Percentiles rank a stretch among this genome's conserved stretches.
These are phyloP conservation scores for Monosporozyma aerobia DNA, from an alignment of 805 yeast species.

Conservation along the genomic window DNA sequence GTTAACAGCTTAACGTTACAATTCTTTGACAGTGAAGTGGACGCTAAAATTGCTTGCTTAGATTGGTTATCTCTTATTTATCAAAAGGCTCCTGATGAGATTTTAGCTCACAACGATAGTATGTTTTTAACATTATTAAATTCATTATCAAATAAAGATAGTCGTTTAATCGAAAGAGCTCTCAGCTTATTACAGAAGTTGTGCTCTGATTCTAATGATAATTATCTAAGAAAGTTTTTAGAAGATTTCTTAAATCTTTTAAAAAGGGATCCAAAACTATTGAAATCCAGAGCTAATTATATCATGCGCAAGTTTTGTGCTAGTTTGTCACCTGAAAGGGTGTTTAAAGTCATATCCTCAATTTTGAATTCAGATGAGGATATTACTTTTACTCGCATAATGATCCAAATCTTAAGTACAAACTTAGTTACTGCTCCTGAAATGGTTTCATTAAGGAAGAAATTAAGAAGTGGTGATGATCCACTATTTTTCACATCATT, in stretches of 20 bases:
- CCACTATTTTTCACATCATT: constrained; percentile 62
- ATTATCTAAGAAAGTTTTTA: constrained; percentile 67
- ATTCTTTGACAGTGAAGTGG: constrained; percentile 65
- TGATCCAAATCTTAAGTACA: constrained; percentile 81
- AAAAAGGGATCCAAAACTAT: constrained; percentile 54
- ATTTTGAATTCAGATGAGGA: constrained; percentile 56
- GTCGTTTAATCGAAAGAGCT: constrained; percentile 24
- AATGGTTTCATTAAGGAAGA: constrained; percentile 55
- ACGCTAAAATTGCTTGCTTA: constrained; percentile 71
- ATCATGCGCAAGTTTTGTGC: constrained; percentile 78
- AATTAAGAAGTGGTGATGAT: constrained; percentile 61
- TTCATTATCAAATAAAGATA: constrained; percentile 50
- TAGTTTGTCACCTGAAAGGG: constrained; percentile 70
- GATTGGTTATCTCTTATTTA: constrained; percentile 87
- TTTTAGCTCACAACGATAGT: constrained; percentile 47
- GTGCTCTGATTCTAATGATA: constrained; percentile 44
- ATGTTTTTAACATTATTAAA: constrained; percentile 70
- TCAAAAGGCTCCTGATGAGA: constrained; percentile 51
- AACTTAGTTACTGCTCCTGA: constrained; percentile 83
- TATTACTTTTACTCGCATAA: constrained; percentile 61
- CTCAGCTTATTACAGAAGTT: constrained; percentile 21
- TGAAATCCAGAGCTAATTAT: constrained; percentile 70
- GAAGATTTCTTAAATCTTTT: constrained; percentile 60
- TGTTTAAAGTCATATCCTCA: constrained; percentile 70
- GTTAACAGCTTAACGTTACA: constrained; percentile 67